Evolutionary conservation across 1,284 basidiomycete genomes (phyloP).

Genomic region (Albatrellus sp.): DNA sequence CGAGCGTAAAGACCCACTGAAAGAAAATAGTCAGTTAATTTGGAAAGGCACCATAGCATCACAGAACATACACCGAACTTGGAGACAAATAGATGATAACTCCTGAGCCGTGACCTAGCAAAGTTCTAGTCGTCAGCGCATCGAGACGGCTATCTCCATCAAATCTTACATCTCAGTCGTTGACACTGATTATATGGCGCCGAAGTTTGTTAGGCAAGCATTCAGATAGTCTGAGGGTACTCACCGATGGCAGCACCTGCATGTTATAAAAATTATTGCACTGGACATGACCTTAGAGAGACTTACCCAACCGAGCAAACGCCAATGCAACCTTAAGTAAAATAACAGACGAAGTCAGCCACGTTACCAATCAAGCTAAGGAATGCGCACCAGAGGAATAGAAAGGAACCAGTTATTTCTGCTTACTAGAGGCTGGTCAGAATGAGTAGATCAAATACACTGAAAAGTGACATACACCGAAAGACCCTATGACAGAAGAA

Average conservation of each 20-base stretch:
- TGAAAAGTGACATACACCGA: constrained; percentile 20
- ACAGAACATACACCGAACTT: not conserved
- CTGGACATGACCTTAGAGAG: constrained; percentile 16
- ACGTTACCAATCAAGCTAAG: not conserved
- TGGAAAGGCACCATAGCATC: too few relatives aligned
- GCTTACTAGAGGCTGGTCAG: constrained; percentile 21
- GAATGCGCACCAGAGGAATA: constrained; percentile 22
- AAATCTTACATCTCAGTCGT: constrained; percentile 26
- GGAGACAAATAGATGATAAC: not conserved
- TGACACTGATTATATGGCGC: constrained; percentile 13
- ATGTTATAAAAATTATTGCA: constrained; percentile 11
- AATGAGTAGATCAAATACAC: not conserved
- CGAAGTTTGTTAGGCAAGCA: too few relatives aligned
- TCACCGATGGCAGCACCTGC: constrained; percentile 2
- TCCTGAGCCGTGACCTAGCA: not conserved
- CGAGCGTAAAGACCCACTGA: constrained; percentile 38
- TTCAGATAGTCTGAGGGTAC: not conserved
- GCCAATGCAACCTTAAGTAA: constrained; percentile 18
- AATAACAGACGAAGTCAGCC: not conserved
- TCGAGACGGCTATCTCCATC: too few relatives aligned
- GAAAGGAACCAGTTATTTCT: constrained; percentile 24
- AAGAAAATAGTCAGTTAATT: not conserved
- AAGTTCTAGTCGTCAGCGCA: not conserved
- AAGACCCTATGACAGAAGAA: constrained; percentile 26
- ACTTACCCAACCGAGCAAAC: constrained; percentile 18